Evolutionary conservation across 1,284 basidiomycete species (phyloP), one percentile per base, ranked within the genome.

Genomic region (Omphalotus olearius): DNA sequence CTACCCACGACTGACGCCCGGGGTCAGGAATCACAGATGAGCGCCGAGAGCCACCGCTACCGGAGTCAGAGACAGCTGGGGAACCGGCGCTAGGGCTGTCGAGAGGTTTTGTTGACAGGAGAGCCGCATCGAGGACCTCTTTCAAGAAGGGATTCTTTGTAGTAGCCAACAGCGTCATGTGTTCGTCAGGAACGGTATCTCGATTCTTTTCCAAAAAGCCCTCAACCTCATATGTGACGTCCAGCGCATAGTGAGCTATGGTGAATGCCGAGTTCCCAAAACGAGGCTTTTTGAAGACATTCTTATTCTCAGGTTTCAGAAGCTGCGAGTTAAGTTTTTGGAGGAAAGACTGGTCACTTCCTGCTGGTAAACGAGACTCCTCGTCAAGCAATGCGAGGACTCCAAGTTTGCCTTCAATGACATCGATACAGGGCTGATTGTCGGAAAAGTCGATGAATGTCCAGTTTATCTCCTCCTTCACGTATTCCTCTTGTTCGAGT

Each of bases 381-480:
- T 99, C 97, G 66, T 99, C 97, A 28, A 99, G 79, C 26, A 99
- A 77, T 2, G 96, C 88, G 46, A 99, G 79, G 43, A 99, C 90
- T 58, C 97, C 97, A 56, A 99, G 85, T 69, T 89, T 98, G 60
- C 95, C 92, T 72, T 99, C 97, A 61, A 99, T 98, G 61, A 98
- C 87, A 66, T 99, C 93, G 67, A 99, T 99, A 66, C 94, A 98
- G 33, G 94, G 93, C 66, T 99, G 97, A 65, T 99, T 99, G 71
- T 99, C 97, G 10, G 91, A 93, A 69, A 98, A 99, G 64, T 98
- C 94, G 69, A 99, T 99, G 71, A 99, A 99, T 1, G 92, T 98
- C 97, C 97, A 99, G 65, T 96, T 93, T 68, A 99, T 99, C 71
- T 98, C 81, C 66, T 99, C 97, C 54, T 94, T 91, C 52, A 99